A percentile compares a stretch with the other conserved stretches of the same genome.
Conservation (phyloP, 352 stramenopile genomes). For the Globisporangium paroecandrum region DNA sequence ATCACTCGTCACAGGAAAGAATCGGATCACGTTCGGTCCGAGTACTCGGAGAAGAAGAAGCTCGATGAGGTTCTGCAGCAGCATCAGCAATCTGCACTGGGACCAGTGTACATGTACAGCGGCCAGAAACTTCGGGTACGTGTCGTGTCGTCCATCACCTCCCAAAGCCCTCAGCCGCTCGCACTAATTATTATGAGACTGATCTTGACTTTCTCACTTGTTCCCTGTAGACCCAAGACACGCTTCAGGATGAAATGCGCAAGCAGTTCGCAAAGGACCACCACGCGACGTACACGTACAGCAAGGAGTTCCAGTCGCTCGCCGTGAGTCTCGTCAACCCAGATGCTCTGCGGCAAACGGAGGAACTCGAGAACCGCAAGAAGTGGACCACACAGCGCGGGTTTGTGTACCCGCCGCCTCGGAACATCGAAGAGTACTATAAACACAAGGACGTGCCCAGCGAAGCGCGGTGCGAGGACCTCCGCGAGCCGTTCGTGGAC, state of each 20-base stretch:
- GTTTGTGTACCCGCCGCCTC: slow-evolving; percentile 85
- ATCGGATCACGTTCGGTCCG: slow-evolving; percentile 22
- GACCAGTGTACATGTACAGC: slow-evolving; percentile 83
- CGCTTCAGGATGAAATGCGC: slow-evolving; percentile 78
- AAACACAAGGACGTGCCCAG: slow-evolving; percentile 67
- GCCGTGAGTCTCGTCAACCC: slow-evolving; percentile 79
- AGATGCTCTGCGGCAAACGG: slow-evolving; percentile 45
- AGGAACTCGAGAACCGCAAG: slow-evolving; percentile 41
- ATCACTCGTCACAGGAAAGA: slow-evolving; percentile 23
- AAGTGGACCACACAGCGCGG: slow-evolving; percentile 84
- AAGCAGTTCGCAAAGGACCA: slow-evolving; percentile 50
- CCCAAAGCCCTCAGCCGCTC: no score
- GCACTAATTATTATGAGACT: neutral
- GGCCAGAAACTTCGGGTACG: slow-evolving; percentile 79
- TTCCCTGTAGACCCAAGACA: slow-evolving; percentile 62
- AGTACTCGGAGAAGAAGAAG: slow-evolving; percentile 43
- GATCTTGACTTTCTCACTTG: neutral
- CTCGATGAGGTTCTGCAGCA: slow-evolving; percentile 26
- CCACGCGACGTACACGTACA: slow-evolving; percentile 84
- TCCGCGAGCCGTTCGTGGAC: slow-evolving; percentile 80
- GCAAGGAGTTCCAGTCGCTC: slow-evolving; percentile 83
- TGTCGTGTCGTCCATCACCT: neutral
- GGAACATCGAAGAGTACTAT: slow-evolving; percentile 63
- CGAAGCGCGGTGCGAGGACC: slow-evolving; percentile 76
- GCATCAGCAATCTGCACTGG: neutral